Base-by-base conservation (phyloP, 2,329 filamentous ascomycete species). In the Alternaria angustiovoidea region DNA sequence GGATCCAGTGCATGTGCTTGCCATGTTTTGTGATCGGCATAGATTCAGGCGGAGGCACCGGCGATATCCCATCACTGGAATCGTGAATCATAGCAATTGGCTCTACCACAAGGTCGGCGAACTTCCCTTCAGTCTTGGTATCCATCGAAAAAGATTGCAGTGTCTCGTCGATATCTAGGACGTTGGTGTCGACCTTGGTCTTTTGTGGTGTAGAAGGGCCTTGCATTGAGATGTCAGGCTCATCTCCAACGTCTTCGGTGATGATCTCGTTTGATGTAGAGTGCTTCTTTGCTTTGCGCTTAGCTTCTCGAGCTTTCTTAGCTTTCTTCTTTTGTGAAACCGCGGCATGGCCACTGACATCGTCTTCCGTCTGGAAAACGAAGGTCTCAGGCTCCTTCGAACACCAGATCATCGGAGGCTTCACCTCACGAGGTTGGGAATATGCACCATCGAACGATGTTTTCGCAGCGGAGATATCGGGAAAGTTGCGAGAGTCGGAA, bases 321-420 rank as follows among this genome's bases (percentile, higher is more conserved):
- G 71, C 71, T 16, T 62, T 61, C 60, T 69, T 74, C 58, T 68
- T 74, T 43, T 69, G 63, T 14, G 69, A 67, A 2, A 70, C 52
- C 11, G 55, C 32, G 3, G 58, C 43, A 47, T 65, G 63, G 12
- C 7, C 20, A 7, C 20, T 14, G 3, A 11, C 16, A 28, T 28
- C 7, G 6, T 56, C 63, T 42, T 30, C 30, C 7, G 38, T 16
- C 18, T 34, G 8, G 22, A 7, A 14, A 12, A 55, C 20, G 30
- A 61, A 58, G 32, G 47, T 32, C 26, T 66, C 62, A 7, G 64
- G 59, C 8, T 47, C 48, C 7, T 52, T 48, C 7, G 53, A 22
- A 9, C 20, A 11, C 11, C 39, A 51, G 8, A 18, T 7, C 0
- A 9, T 36, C 14, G 49, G 36, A 16, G 26, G 18, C 22, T 59